These are phyloP conservation scores for Ophiostoma tasmaniense DNA, from an alignment of 2,329 filamentous ascomycete species.

Conservation along the genomic window DNA sequence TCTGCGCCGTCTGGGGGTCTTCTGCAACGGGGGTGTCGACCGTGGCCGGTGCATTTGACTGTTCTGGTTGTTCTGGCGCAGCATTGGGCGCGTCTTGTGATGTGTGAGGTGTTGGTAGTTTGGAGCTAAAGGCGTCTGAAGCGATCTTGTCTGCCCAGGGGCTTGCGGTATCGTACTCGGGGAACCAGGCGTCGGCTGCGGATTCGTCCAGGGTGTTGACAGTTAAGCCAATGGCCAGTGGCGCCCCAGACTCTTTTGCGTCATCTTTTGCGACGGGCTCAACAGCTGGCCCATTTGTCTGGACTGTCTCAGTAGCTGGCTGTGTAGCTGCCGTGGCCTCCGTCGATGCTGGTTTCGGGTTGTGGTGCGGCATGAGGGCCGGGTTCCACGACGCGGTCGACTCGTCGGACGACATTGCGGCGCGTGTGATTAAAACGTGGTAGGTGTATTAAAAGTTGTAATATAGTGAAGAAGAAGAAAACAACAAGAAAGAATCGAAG, in stretches of 20 bases:
- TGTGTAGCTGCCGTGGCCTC: not conserved
- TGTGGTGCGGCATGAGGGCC: constrained; percentile 41
- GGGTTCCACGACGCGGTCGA: constrained; percentile 35
- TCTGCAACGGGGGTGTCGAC: not conserved
- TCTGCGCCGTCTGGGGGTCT: not conserved
- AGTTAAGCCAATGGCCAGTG: not conserved
- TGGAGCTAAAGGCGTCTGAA: constrained; percentile 11
- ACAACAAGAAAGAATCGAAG: not conserved
- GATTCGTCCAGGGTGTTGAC: constrained; percentile 11
- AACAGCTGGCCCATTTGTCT: too few relatives aligned
- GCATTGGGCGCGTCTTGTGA: not conserved
- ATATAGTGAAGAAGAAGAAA: not conserved
- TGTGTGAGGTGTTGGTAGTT: not conserved
- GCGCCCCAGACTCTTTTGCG: not conserved
- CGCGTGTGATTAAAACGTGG: not conserved
- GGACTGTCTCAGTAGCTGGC: not conserved
- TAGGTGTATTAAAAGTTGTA: not conserved
- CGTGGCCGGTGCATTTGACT: not conserved
- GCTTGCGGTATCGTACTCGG: constrained; percentile 26
- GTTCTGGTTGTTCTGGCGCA: not conserved
- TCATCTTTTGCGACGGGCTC: not conserved
- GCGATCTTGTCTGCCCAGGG: constrained; percentile 15
- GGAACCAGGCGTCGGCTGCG: constrained; percentile 26
- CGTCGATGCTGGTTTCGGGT: not conserved
- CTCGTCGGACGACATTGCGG: constrained; percentile 36